Conservation (phyloP, 2,329 filamentous ascomycete species). For the Tricladium varicosporioides region DNA sequence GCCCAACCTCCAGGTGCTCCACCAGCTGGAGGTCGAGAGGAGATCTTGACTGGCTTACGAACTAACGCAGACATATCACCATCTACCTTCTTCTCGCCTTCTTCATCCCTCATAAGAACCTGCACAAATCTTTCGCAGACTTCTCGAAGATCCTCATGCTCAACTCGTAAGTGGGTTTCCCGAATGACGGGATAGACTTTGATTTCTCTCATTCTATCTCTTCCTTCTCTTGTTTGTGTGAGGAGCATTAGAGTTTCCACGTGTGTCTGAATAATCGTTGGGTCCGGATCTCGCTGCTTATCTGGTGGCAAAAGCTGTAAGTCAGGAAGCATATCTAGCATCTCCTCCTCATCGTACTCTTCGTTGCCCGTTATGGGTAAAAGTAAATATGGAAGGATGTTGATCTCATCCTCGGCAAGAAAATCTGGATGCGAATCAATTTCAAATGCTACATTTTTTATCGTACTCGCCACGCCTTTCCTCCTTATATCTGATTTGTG, state of each 20-base stretch:
- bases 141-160: constrained; percentile 78
- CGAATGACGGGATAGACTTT: constrained; percentile 88
- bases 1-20: constrained; percentile 17
- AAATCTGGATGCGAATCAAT: constrained; percentile 69
- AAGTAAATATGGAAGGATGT: constrained; percentile 84
- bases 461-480: constrained; percentile 91
- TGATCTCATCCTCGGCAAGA: constrained; percentile 68
- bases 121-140: constrained; percentile 89
- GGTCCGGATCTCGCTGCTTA: constrained; percentile 79
- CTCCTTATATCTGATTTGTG: constrained; percentile 79
- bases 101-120: constrained; percentile 40
- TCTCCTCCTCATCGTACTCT: constrained; percentile 85
- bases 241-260: constrained; percentile 84
- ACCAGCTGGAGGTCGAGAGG: constrained; percentile 7
- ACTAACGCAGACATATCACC: constrained; percentile 29
- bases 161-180: constrained; percentile 76
- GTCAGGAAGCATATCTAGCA: constrained; percentile 81
- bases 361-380: constrained; percentile 86
- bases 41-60: constrained; percentile 6
- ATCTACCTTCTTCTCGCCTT: constrained; percentile 30
- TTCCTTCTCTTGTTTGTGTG: constrained; percentile 72
- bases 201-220: constrained; percentile 70
- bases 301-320: constrained; percentile 86
- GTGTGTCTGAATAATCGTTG: constrained; percentile 77
- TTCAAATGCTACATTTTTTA: constrained; percentile 93